These are phyloP conservation scores for Knufia fluminis DNA, from an alignment of 2,329 filamentous ascomycete species.

Conservation along the genomic window DNA sequence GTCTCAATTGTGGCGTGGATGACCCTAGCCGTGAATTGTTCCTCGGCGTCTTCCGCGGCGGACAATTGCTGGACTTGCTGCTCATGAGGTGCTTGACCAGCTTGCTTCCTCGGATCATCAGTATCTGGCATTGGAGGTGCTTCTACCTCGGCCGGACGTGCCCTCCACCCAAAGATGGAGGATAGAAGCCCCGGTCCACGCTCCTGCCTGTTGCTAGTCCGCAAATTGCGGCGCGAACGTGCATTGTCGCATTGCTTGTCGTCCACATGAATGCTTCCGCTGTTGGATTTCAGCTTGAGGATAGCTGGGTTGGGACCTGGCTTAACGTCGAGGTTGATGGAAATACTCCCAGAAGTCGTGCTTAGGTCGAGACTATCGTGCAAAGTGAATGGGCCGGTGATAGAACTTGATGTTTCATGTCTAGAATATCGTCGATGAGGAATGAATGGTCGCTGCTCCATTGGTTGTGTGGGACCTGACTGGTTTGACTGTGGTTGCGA, in stretches of 20 bases:
- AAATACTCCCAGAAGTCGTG: conserved; percentile 23
- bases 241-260: conserved; percentile 6
- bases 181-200: background rate
- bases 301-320: conserved; percentile 27
- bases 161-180: background rate
- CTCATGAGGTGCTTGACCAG: background rate
- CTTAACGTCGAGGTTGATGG: conserved; percentile 26
- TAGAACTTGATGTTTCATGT: conserved; percentile 21
- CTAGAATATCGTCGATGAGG: conserved; percentile 6
- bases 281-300: conserved; percentile 22
- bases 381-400: conserved; percentile 27
- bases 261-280: conserved; percentile 25
- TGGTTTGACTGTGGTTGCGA: background rate
- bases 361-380: conserved; percentile 21
- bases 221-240: background rate
- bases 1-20: conserved; percentile 9
- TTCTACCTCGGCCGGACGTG: background rate
- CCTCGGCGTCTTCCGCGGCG: background rate
- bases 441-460: background rate
- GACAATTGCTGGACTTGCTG: background rate
- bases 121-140: background rate
- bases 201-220: background rate
- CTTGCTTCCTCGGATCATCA: conserved; percentile 5
- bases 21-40: background rate
- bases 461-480: background rate